Evolutionary conservation across 352 stramenopile species (phyloP).

Genomic region (Phytopythium chamaehyphon): DNA sequence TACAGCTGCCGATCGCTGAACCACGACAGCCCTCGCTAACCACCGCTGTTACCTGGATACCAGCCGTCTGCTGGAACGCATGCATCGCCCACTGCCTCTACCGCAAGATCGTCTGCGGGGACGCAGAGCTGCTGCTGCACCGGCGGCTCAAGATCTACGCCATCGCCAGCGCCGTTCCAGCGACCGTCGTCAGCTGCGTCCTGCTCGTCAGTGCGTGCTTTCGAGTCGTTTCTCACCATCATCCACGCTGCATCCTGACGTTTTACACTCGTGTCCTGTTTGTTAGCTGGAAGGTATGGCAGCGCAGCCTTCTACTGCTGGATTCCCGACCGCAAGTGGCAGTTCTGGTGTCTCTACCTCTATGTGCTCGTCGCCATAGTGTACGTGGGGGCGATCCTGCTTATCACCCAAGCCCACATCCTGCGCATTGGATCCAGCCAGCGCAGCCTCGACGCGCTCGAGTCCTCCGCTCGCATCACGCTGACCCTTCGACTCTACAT

Average conservation of each 20-base stretch:
- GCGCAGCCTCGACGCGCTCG: constrained; percentile 57
- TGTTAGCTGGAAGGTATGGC: constrained; percentile 13
- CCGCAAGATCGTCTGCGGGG: constrained; percentile 56
- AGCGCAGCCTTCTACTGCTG: constrained; percentile 79
- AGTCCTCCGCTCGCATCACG: constrained; percentile 59
- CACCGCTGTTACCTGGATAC: not conserved
- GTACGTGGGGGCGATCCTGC: constrained; percentile 65
- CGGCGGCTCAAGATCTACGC: constrained; percentile 60
- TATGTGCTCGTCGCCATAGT: constrained; percentile 59
- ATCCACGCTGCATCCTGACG: not conserved
- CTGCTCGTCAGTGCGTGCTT: constrained; percentile 27
- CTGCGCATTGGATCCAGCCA: constrained; percentile 27
- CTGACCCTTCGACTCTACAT: constrained; percentile 71
- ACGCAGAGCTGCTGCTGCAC: constrained; percentile 60
- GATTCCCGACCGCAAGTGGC: constrained; percentile 38
- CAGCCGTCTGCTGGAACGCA: constrained; percentile 64
- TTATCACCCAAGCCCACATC: constrained; percentile 59
- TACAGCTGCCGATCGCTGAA: not conserved
- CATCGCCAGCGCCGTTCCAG: constrained; percentile 35
- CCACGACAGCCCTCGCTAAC: not conserved
- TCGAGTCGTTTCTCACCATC: not conserved
- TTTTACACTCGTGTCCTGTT: not conserved
- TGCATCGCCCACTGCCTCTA: constrained; percentile 73
- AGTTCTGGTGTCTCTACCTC: constrained; percentile 60
- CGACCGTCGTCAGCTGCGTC: constrained; percentile 28